Evolutionary conservation across 1,284 basidiomycete genomes (phyloP).

Genomic region (Papiliotrema terrestris): DNA sequence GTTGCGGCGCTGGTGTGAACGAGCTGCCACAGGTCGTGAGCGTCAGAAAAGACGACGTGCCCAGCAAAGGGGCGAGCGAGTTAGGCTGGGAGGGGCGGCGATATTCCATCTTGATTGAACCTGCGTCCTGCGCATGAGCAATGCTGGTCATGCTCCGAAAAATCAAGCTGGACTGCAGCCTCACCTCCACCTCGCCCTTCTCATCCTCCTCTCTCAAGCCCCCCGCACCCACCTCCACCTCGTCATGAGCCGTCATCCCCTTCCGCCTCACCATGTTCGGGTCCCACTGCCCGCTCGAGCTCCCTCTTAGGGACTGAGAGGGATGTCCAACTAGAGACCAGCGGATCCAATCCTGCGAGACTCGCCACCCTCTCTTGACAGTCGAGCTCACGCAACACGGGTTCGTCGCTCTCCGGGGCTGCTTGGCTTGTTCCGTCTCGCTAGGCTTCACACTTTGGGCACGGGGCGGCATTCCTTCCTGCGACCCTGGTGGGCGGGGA

Average conservation of each 20-base stretch:
- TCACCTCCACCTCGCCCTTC: too few species aligned
- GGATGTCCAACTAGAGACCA: conserved; percentile 6
- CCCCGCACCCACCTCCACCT: too few species aligned
- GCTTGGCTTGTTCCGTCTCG: neutral
- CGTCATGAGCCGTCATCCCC: neutral
- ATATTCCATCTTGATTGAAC: neutral
- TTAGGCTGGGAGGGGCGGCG: conserved; percentile 5
- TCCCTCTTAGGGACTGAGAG: neutral
- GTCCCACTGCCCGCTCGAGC: neutral
- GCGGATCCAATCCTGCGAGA: conserved; percentile 5
- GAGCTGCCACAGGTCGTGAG: neutral
- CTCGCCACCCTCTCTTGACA: neutral
- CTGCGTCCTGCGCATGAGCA: neutral
- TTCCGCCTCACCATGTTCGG: neutral
- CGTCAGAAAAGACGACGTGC: neutral
- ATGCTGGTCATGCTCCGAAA: neutral
- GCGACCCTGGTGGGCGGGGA: neutral
- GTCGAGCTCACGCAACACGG: neutral
- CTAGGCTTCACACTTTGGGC: neutral
- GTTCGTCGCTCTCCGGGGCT: neutral
- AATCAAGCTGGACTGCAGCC: too few species aligned
- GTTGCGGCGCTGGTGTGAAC: too few species aligned
- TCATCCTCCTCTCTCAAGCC: too few species aligned
- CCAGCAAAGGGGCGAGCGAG: conserved; percentile 1
- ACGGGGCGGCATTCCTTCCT: neutral